A percentile compares a stretch with the other conserved stretches of the same genome.
Conservation (phyloP, 2,329 filamentous ascomycete genomes). For the Beauveria rudraprayagi region DNA sequence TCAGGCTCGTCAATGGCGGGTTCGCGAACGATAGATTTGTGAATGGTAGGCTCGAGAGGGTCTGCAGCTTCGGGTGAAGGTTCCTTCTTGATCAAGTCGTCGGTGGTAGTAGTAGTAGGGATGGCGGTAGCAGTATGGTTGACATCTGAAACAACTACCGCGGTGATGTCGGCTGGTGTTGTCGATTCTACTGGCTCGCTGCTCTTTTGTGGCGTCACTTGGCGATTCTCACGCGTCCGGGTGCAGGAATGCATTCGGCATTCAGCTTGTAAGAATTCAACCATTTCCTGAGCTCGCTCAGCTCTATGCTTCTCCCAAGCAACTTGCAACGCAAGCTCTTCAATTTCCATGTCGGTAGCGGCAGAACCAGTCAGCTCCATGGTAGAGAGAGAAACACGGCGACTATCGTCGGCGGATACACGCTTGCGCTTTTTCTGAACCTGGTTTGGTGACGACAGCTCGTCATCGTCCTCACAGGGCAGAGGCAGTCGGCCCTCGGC, state of each 20-base stretch:
- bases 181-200: not conserved
- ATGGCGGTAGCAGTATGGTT: not conserved
- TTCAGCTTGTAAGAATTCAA: constrained; percentile 70
- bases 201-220: not conserved
- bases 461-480: constrained; percentile 44
- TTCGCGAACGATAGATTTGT: not conserved
- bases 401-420: constrained; percentile 28
- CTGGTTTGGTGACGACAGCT: constrained; percentile 56
- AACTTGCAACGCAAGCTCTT: constrained; percentile 44
- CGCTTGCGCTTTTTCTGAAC: constrained; percentile 18
- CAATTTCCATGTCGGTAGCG: constrained; percentile 49
- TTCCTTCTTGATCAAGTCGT: not conserved
- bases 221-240: constrained; percentile 36
- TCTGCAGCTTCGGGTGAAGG: constrained; percentile 16
- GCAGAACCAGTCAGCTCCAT: constrained; percentile 47
- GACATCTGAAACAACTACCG: not conserved
- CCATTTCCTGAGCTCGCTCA: constrained; percentile 60
- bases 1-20: constrained; percentile 11
- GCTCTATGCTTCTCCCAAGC: constrained; percentile 56
- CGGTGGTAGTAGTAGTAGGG: not conserved
- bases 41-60: not conserved
- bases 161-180: not conserved
- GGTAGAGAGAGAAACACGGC: constrained; percentile 38
- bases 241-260: constrained; percentile 61
- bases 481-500: constrained; percentile 63